Percentiles rank a stretch among this genome's conserved stretches.
These are phyloP conservation scores for Xylaria cubensis DNA, from an alignment of 495 filamentous ascomycete species.

Conservation along the genomic window DNA sequence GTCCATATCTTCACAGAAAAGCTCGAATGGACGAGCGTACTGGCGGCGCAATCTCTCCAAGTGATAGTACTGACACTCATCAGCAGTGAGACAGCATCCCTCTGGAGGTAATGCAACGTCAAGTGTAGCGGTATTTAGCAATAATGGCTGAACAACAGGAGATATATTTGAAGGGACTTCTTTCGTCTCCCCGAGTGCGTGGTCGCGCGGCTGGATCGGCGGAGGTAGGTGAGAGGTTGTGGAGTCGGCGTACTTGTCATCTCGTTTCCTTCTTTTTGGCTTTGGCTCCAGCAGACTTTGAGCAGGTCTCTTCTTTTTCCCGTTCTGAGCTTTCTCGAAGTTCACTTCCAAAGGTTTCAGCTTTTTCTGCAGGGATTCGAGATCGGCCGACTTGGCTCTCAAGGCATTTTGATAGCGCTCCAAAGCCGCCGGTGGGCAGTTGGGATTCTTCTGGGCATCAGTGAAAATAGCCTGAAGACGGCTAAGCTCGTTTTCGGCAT, in stretches of 20 bases:
- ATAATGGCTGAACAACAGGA: not conserved
- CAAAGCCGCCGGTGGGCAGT: not conserved
- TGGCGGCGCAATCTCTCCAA: conserved; percentile 9
- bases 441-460: not conserved
- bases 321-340: not conserved
- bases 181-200: not conserved
- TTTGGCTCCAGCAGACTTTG: not conserved
- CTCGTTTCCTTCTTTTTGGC: not conserved
- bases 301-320: not conserved
- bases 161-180: not conserved
- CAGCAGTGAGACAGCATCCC: not conserved
- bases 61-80: conserved; percentile 20
- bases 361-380: not conserved
- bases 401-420: not conserved
- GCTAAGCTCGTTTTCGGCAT: not conserved
- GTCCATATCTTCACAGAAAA: conserved; percentile 24
- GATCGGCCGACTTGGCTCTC: conserved; percentile 13
- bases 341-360: conserved; percentile 7
- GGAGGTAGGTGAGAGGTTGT: not conserved
- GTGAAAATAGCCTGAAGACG: not conserved
- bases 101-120: not conserved
- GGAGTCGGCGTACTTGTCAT: not conserved
- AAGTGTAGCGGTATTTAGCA: conserved; percentile 14
- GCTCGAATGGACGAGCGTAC: conserved; percentile 12
- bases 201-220: not conserved